Base-by-base conservation (phyloP, 2,329 filamentous ascomycete species). In the Aschersonia sp. region DNA sequence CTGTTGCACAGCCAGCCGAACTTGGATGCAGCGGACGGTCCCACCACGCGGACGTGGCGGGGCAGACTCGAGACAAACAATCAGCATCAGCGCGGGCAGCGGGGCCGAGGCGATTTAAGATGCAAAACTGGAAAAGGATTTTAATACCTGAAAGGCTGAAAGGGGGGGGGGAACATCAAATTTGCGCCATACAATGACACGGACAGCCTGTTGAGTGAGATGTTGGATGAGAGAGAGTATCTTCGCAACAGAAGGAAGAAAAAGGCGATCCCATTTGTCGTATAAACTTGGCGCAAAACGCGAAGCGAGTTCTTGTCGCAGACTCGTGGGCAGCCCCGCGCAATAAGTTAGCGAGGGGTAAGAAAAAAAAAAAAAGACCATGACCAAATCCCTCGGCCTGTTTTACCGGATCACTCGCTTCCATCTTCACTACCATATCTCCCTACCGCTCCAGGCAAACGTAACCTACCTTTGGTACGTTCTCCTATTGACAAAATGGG, bases 401-500 rank as follows among this genome's bases (percentile, higher is more conserved):
- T 4, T 2, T 7, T 38, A 20, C 20, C 20, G 20, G 7, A 38
- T 38, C 35, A 7, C 35, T 38, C 7, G 7, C 35, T 38, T 45
- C 28, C 28, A 44, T 48, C 40, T 41, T 45, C 20, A 20, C 35
- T 38, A 7, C 35, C 35, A 38, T 12, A 38, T 38, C 35, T 38
- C 35, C 7, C 35, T 38, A 12, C 7, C 35, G 12, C 35, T 7
- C 35, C 35, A 12, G 20, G 20, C 20, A 20, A 20, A 20, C 20
- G 20, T 20, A 20, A 20, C 20, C 20, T 20, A 20, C 20, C 20
- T 20, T 20, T 20, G 20, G 20, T 20, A 20, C 20, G 20, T 20
- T 20, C 20, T 20, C 20, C 20, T 20, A 20, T 20, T 20, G 40
- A 43, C 68, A 83, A 71, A 51, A 89, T 89, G 84, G 77, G 85